Base-by-base conservation (phyloP, 805 yeast species). In the Torulaspora maleeae region DNA sequence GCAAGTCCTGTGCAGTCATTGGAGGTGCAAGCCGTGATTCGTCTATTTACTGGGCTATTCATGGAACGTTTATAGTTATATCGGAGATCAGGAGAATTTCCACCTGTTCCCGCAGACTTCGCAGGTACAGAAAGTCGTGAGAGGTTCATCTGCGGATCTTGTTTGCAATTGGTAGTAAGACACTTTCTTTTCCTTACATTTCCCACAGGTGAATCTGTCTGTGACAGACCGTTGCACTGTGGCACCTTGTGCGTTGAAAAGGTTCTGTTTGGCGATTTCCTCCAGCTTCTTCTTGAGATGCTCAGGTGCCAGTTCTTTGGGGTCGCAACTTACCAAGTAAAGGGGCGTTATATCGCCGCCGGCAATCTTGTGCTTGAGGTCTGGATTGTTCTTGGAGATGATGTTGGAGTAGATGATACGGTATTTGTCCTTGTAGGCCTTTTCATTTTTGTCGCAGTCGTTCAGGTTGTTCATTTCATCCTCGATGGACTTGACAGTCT, bases 111-210 rank as follows among this genome's bases (percentile, higher is more conserved):
- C 98, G 72, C 99, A 93, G 54, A 80, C 87, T 61, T 90, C 97
- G 72, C 99, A 93, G 3, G 96, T 90, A 73, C 99, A 93, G 65
- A 93, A 93, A 1, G 99, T 93, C 6, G 99, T 93, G 60, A 93
- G 77, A 48, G 99, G 99, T 69, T 93, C 99, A 79, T 93, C 99
- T 15, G 99, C 99, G 47, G 96, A 86, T 69, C 99, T 77, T 27
- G 99, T 93, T 74, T 93, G 99, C 83, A 93, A 78, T 71, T 93
- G 99, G 68, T 90, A 91, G 67, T 93, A 93, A 56, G 95, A 85
- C 34, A 93, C 99, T 73, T 88, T 89, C 76, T 90, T 89, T 66
- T 89, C 91, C 69, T 91, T 93, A 78, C 99, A 93, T 67, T 91
- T 93, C 41, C 98, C 97, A 70, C 99, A 93, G 1, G 95, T 84